Base-by-base conservation (phyloP, 2,329 filamentous ascomycete genomes). In the Dactylellina leptospora region DNA sequence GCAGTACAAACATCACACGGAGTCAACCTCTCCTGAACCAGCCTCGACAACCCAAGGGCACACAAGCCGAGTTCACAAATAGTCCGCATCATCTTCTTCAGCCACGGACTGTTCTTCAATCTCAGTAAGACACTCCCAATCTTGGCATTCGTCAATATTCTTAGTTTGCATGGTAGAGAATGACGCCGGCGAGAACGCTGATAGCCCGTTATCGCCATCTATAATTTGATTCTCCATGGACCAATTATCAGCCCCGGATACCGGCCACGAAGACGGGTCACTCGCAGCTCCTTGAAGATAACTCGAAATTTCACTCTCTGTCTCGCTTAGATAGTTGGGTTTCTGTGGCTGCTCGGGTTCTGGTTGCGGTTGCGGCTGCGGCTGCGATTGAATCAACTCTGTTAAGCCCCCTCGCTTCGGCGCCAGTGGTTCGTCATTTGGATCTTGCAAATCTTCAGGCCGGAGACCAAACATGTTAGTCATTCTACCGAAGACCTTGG, bases 61-160 rank as follows among this genome's bases (percentile, higher is more conserved):
- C n/a, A n/a, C n/a, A n/a, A n/a, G n/a, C n/a, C n/a, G n/a, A n/a
- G n/a, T n/a, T n/a, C 18, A 40, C 33, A 2, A 9, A n/a, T 40
- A 40, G 10, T 45, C 11, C 2, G 16, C 40, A 22, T 45, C 40
- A 2, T 45, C 16, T 9, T 51, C 47, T 18, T 2, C 13, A 5
- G 25, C 18, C 8, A 10, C 20, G 16, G 27, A 20, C 23, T 48
- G 10, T 48, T 55, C 50, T 40, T 55, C 36, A 42, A 55, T 55
- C 10, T 51, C 25, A 33, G n/a, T 33, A 5, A 51, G 47, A 51
- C 47, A 51, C n/a, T 51, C 47, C n/a, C 22, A 25, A 30, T 51
- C 11, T 5, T 8, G 13, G 4, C 38, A 40, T 44, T 44, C 53
- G 5, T 9, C 33, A 10, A 30, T 30, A 20, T 30, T 20, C n/a